Evolutionary conservation across 176 grass and related monocot species (phyloP).

Genomic region (Musa troglodytarum): DNA sequence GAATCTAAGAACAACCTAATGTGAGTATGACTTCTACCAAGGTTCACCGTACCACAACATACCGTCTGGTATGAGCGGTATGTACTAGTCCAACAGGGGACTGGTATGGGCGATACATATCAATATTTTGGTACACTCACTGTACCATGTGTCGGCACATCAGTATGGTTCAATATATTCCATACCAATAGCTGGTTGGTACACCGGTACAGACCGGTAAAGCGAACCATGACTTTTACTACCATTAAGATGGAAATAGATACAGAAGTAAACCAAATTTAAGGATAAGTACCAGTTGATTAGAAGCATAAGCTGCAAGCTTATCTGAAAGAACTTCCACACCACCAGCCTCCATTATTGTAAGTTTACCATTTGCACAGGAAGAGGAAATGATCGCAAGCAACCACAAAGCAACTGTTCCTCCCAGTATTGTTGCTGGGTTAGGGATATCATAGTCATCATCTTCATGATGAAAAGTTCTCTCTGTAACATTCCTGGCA

Average conservation of each 20-base stretch:
- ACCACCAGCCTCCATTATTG: conserved; percentile 67
- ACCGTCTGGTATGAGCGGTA: too few species aligned
- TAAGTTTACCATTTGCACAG: conserved; percentile 48
- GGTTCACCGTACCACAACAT: too few species aligned
- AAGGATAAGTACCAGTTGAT: conserved; percentile 41
- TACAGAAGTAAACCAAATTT: conserved; percentile 6
- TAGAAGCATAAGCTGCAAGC: conserved; percentile 54
- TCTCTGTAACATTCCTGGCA: conserved; percentile 33
- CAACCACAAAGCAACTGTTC: conserved; percentile 70
- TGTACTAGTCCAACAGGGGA: too few species aligned
- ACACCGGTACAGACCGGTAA: too few species aligned
- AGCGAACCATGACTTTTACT: background rate
- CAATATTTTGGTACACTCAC: too few species aligned
- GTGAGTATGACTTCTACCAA: too few species aligned
- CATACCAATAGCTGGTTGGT: too few species aligned
- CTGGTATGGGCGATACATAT: too few species aligned
- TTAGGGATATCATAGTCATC: conserved; percentile 48
- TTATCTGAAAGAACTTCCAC: conserved; percentile 68
- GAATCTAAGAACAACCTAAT: too few species aligned
- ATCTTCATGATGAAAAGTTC: conserved; percentile 43
- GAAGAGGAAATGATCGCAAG: conserved; percentile 72
- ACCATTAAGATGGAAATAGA: background rate
- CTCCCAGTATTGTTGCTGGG: conserved; percentile 52
- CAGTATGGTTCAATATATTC: too few species aligned
- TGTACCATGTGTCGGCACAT: too few species aligned